These are phyloP conservation scores for Thielaviopsis populi DNA, from an alignment of 2,329 filamentous ascomycete genomes.

Conservation along the genomic window DNA sequence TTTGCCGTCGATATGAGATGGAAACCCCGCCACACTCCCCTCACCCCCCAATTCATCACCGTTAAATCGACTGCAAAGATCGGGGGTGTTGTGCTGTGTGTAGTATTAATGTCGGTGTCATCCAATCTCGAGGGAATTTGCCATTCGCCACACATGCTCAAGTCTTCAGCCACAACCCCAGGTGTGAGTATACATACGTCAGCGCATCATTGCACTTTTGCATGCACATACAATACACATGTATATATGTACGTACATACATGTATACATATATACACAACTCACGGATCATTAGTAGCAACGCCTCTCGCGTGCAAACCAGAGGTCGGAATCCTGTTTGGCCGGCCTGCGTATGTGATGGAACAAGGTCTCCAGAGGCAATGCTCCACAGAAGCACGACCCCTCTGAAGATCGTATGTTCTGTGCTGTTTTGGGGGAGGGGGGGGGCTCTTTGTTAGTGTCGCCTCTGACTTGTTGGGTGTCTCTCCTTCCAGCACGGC, in stretches of 20 bases:
- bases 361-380: background rate
- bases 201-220: background rate
- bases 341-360: background rate
- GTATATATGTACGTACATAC: too few species aligned
- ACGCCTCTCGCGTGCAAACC: too few species aligned
- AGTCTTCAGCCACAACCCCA: background rate
- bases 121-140: background rate
- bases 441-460: background rate
- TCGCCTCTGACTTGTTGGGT: background rate
- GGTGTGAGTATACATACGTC: background rate
- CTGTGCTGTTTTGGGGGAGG: background rate
- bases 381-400: background rate
- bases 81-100: background rate
- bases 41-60: background rate
- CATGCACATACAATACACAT: too few species aligned
- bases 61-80: background rate
- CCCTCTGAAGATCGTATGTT: slow-evolving; percentile 1
- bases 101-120: background rate
- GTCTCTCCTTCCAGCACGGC: background rate
- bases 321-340: background rate
- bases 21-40: background rate
- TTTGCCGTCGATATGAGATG: slow-evolving; percentile 6
- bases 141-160: background rate
- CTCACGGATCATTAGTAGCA: too few species aligned
- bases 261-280: too few species aligned